These are phyloP conservation scores for Metarhizium sp. DNA, from an alignment of 2,329 filamentous ascomycete species.

Conservation along the genomic window DNA sequence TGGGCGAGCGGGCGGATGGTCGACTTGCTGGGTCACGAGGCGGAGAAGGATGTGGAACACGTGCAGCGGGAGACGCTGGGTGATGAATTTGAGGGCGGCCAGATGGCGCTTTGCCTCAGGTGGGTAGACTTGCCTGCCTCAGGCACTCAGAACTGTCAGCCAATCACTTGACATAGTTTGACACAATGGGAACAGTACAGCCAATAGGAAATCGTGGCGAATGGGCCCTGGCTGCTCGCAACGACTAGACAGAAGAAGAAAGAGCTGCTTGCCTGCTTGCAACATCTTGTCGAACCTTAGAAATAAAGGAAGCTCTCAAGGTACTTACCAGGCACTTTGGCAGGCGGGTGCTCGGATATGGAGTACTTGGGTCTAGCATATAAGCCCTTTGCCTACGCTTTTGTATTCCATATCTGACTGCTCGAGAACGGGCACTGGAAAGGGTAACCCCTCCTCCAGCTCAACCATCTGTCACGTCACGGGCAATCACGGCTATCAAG, in stretches of 20 bases:
- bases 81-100: constrained; percentile 5
- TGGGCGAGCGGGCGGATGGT: constrained; percentile 1
- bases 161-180: constrained; percentile 4
- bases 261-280: too few species aligned
- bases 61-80: constrained; percentile 8
- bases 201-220: constrained; percentile 4
- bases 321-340: too few species aligned
- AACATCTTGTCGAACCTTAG: too few species aligned
- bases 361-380: too few species aligned
- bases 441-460: not conserved
- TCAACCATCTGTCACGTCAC: not conserved
- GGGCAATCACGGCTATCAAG: not conserved
- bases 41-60: constrained; percentile 10
- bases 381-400: too few species aligned
- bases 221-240: not conserved
- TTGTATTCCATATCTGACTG: too few species aligned
- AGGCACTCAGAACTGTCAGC: not conserved
- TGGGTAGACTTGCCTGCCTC: constrained; percentile 3
- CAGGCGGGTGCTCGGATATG: too few species aligned
- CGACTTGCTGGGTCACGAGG: constrained; percentile 10
- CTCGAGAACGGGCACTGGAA: too few species aligned
- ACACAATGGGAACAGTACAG: not conserved
- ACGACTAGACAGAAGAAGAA: not conserved
- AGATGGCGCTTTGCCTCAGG: not conserved
- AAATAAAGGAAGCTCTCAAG: too few species aligned